Percentiles rank a stretch among this genome's conserved stretches.
Conservation (phyloP, 2,329 filamentous ascomycete genomes). For the Fragosphaeria purpurea region DNA sequence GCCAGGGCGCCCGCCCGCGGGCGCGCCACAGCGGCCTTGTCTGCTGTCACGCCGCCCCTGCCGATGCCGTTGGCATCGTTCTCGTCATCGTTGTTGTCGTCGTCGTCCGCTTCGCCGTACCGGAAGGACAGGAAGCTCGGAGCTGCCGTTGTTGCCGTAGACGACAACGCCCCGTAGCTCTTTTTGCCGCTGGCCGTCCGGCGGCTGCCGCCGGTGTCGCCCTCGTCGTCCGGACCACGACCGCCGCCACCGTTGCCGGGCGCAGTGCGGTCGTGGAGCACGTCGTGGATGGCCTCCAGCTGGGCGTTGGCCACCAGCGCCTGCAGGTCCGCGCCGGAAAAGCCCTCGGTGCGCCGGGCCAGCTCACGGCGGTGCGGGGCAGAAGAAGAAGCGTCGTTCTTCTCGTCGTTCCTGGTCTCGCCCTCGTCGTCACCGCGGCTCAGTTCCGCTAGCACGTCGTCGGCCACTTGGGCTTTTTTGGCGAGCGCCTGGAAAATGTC, state of each 20-base stretch:
- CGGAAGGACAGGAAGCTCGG: constrained; percentile 71
- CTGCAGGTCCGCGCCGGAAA: constrained; percentile 89
- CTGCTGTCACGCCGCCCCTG: constrained; percentile 17
- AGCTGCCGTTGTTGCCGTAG: constrained; percentile 18
- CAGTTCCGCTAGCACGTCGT: constrained; percentile 49
- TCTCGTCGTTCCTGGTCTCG: too few species aligned
- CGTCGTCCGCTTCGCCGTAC: constrained; percentile 47
- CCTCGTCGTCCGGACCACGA: constrained; percentile 5
- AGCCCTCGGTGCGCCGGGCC: constrained; percentile 72
- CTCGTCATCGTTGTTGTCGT: constrained; percentile 26
- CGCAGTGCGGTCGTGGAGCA: constrained; percentile 52
- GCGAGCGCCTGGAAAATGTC: constrained; percentile 85
- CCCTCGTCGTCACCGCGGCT: constrained; percentile 33
- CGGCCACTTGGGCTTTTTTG: constrained; percentile 64
- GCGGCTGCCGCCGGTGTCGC: constrained; percentile 13
- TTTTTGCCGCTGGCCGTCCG: constrained; percentile 1
- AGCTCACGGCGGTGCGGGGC: constrained; percentile 44
- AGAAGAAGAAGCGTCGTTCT: too few species aligned
- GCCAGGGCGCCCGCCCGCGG: constrained; percentile 48
- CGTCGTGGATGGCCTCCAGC: constrained; percentile 91
- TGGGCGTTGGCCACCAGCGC: constrained; percentile 94
- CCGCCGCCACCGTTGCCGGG: constrained; percentile 15
- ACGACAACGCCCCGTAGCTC: background rate
- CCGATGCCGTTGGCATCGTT: constrained; percentile 25
- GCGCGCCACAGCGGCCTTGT: too few species aligned